phyloP scores from a whole-genome alignment of 768 basidiomycete species.

The Russula dissimulans region DNA sequence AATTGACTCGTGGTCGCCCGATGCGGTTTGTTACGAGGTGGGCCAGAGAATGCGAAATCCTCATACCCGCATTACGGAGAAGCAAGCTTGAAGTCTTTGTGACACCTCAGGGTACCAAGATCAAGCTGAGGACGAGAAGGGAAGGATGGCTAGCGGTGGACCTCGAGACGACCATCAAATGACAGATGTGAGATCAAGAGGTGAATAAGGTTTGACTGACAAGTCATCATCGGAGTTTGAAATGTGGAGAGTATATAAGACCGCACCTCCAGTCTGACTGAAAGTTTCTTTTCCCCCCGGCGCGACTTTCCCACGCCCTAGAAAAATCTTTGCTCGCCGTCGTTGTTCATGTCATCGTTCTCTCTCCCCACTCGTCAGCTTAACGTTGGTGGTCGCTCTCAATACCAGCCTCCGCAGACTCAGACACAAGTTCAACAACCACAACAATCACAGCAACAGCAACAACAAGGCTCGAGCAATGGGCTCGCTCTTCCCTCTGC shows the following conservation, averaged over 20 bases:
- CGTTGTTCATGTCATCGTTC: conserved; percentile 38
- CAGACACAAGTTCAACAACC: conserved; percentile 38
- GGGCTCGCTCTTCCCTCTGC: conserved; percentile 48
- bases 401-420: conserved; percentile 28
- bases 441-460: conserved; percentile 35
- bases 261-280: background rate
- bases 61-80: background rate
- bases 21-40: no score
- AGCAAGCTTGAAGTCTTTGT: background rate
- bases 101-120: background rate
- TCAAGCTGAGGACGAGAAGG: background rate
- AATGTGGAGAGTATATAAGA: conserved; percentile 14
- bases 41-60: background rate
- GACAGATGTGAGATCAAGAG: conserved; percentile 19
- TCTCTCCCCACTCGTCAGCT: conserved; percentile 72
- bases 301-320: conserved; percentile 19
- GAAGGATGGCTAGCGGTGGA: background rate
- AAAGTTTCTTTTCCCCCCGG: conserved; percentile 9
- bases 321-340: conserved; percentile 11
- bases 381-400: conserved; percentile 65
- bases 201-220: conserved; percentile 17
- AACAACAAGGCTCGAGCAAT: conserved; percentile 34
- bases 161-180: conserved; percentile 4
- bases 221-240: conserved; percentile 15
- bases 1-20: background rate